phyloP scores from a whole-genome alignment of 306 rosid species.

The Corylus heterophylla region DNA sequence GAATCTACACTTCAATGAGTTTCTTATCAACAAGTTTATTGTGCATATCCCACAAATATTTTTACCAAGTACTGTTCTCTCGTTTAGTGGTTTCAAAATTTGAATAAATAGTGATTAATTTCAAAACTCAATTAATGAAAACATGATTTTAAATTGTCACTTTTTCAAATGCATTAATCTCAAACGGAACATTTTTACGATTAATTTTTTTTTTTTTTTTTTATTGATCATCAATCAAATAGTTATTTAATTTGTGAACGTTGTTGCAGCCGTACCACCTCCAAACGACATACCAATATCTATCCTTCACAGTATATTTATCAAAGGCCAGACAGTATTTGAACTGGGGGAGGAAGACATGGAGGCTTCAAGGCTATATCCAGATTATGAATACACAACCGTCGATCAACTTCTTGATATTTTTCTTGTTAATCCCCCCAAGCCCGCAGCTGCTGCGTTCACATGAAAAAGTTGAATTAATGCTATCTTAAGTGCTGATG shows the following conservation, averaged over 20 bases:
- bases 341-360: constrained; percentile 31
- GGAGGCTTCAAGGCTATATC: constrained; percentile 43
- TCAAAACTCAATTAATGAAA: no score
- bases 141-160: no score
- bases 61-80: no score
- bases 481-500: no score
- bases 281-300: constrained; percentile 38
- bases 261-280: constrained; percentile 37
- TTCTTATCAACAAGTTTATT: neutral
- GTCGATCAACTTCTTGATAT: constrained; percentile 42
- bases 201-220: no score
- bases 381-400: constrained; percentile 28
- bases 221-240: no score
- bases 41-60: no score
- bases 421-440: constrained; percentile 37
- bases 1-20: neutral
- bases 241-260: neutral
- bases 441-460: constrained; percentile 38
- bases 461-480: no score
- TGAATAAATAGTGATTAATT: no score
- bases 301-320: constrained; percentile 36
- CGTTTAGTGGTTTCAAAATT: no score
- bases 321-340: constrained; percentile 35
- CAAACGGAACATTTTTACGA: no score
- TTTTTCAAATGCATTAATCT: no score